phyloP scores from a whole-genome alignment of 164 flowering plant species.

The Annona squamosa region DNA sequence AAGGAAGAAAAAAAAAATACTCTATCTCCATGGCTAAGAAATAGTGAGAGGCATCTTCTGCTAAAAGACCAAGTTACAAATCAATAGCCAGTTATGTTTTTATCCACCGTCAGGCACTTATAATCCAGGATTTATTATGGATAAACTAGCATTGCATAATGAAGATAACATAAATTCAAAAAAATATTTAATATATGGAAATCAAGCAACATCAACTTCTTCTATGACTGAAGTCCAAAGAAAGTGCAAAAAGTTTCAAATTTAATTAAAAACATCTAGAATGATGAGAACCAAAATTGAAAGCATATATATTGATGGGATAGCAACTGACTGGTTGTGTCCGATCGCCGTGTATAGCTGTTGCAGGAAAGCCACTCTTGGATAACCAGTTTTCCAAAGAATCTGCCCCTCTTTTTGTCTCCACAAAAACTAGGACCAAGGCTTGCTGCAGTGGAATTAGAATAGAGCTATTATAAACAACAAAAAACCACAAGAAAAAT shows the following conservation, averaged over 20 bases:
- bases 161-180: background rate
- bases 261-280: background rate
- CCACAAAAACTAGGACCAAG: slow-evolving; percentile 53
- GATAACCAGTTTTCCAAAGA: slow-evolving; percentile 39
- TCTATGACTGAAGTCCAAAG: background rate
- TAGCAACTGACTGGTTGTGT: slow-evolving; percentile 38
- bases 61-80: too few relatives aligned
- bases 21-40: too few relatives aligned
- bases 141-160: background rate
- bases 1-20: too few relatives aligned
- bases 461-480: background rate
- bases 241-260: background rate
- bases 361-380: slow-evolving; percentile 44
- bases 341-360: slow-evolving; percentile 62
- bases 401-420: slow-evolving; percentile 61
- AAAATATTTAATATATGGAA: background rate
- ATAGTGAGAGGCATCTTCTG: too few relatives aligned
- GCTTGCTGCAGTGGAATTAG: slow-evolving; percentile 29
- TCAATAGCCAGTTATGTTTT: too few relatives aligned
- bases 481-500: background rate
- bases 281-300: background rate
- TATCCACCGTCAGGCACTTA: too few relatives aligned
- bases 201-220: background rate
- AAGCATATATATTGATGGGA: background rate
- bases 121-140: background rate